Evolutionary conservation across 139 green algal genomes (phyloP), one percentile per base, ranked within the genome.

Genomic region (Volvox reticuliferus): DNA sequence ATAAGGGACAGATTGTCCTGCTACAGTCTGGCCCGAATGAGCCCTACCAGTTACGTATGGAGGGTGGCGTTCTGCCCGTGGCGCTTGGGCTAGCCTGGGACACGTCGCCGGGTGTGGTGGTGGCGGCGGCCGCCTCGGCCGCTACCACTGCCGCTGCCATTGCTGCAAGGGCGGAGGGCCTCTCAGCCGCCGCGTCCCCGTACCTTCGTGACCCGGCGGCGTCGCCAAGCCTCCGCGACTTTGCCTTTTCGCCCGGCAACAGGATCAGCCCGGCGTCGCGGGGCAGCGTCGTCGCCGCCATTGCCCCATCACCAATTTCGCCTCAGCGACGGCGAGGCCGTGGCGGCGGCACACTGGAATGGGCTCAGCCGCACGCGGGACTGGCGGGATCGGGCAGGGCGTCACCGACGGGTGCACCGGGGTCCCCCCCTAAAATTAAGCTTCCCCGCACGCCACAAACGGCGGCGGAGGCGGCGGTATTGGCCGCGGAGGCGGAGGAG

Each of bases 61-160:
- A 68, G 30, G 83, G 69, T 71, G 44, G 21, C 35, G 55, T 67
- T 2, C 67, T 26, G 83, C 67, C 83, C 0, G 26, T 78, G 67
- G 28, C 85, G 18, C 73, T 90, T 50, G 86, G 86, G n/a, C 73
- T 90, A 1, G 44, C 71, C 12, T 90, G 86, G 86, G 73, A 84
- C 32, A 62, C 86, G 0, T 90, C 86, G n/a, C 86, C 86, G 1
- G 86, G 86, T 6, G 73, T 83, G 19, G 73, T 90, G 3, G 86
- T 55, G n/a, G 86, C 86, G n/a, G 86, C 86, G 50, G 86, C 86
- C 21, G 44, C 86, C 20, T 37, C 86, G 9, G 86, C 86, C n/a
- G 73, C 73, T 13, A 55, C 86, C 20, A 55, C 86, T 2, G 44
- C 44, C n/a, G 85, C 85, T 37, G n/a, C 37, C 18, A 55, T 32